phyloP scores from a whole-genome alignment of 192 early-diverging fungal genomes.

The Thoreauomyces humboldtii region DNA sequence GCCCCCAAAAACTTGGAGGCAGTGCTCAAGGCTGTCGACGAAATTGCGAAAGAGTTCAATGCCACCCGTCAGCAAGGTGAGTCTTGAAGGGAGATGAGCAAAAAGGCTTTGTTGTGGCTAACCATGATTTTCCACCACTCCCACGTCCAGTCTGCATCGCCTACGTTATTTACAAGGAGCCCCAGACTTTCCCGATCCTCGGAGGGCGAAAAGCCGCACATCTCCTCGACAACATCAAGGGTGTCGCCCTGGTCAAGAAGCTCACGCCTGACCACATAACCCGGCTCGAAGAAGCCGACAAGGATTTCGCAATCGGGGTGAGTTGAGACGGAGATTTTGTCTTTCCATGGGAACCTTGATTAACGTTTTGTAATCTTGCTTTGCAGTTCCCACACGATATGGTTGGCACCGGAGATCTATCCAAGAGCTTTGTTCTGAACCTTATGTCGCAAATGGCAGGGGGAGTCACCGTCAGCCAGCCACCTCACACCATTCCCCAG shows the following conservation, averaged over 20 bases:
- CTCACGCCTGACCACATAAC: neutral
- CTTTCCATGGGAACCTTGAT: neutral
- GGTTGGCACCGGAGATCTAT: neutral
- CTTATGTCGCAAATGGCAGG: no score
- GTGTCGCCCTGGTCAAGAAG: neutral
- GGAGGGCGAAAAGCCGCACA: neutral
- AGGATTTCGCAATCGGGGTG: neutral
- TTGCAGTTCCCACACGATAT: conserved; percentile 5
- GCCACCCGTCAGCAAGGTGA: conserved; percentile 2
- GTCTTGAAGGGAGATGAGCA: no score
- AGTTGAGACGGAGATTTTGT: neutral
- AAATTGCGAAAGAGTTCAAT: neutral
- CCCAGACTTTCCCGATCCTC: conserved; percentile 6
- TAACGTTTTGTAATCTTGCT: neutral
- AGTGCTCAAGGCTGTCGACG: neutral
- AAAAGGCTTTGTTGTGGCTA: no score
- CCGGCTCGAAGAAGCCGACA: neutral
- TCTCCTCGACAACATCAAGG: neutral
- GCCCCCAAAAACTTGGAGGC: neutral
- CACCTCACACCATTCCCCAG: neutral
- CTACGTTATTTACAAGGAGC: conserved; percentile 3
- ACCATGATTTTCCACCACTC: no score
- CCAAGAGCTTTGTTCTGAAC: neutral
- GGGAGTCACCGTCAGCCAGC: neutral
- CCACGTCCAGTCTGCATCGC: conserved; percentile 7